Base-by-base conservation (phyloP, 495 filamentous ascomycete species). In the Trichoderma parareesei region DNA sequence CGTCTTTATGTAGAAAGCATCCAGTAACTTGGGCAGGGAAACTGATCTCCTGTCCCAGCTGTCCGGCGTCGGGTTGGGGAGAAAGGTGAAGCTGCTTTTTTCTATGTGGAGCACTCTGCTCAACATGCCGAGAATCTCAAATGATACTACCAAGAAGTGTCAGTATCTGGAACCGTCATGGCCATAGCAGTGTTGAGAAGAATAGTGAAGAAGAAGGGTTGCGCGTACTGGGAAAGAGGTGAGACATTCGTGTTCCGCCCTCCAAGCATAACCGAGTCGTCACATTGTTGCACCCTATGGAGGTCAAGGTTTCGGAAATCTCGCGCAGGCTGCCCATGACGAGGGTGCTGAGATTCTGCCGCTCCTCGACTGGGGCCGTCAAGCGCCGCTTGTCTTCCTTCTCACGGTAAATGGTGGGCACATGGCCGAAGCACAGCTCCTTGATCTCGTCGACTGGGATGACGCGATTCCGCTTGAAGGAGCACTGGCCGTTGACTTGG, bases 91-190 rank as follows among this genome's bases (percentile, higher is more conserved):
- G 60, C 67, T 74, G 48, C 71, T 77, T 14, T 73, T 71, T 2
- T 68, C 66, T 35, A 80, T 75, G 20, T 79, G 76, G 9, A 80
- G 67, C 3, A 72, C 74, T n/a, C 76, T 75, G 61, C 76, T 75
- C 5, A 83, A 70, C 81, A 83, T 83, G 14, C 79, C 81, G 40
- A 83, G 68, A 10, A 83, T 68, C 65, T 83, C 81, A 44, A 83
- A 82, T 4, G 79, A 72, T 1, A 82, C 79, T 82, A 67, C 4
- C 46, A 2, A 11, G 33, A 38, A 13, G 60, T 41, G 53, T 72
- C 46, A 72, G 65, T 10, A 27, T 27, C 41, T 64, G n/a, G 33
- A 18, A 44, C 1, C 11, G 6, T 10, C 27, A 27, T 27, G 27
- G 27, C 27, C 27, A 27, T 27, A 27, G 27, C 27, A 1, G 27